These are phyloP conservation scores for Tulasnella sp. DNA, from an alignment of 768 basidiomycete genomes.

Conservation along the genomic window DNA sequence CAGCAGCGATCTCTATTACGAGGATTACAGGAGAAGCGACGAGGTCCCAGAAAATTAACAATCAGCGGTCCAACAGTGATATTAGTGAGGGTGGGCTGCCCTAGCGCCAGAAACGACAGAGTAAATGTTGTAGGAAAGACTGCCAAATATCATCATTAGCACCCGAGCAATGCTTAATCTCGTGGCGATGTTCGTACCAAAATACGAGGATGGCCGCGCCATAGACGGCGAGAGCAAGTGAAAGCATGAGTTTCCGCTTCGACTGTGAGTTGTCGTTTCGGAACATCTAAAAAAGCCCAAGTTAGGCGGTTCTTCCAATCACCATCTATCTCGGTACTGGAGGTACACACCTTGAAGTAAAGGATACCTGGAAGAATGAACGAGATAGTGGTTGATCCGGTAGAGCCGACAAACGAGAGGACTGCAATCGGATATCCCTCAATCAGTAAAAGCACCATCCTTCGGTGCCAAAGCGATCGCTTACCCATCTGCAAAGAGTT, in stretches of 20 bases:
- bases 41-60: not conserved
- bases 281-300: conserved; percentile 53
- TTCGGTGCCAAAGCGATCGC: conserved; percentile 35
- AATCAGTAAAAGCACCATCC: not conserved
- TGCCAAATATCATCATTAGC: not conserved
- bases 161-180: not conserved
- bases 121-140: conserved; percentile 27
- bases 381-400: conserved; percentile 93
- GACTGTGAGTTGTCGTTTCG: conserved; percentile 58
- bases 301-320: not conserved
- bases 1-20: not conserved
- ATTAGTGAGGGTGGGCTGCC: not conserved
- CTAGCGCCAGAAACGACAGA: not conserved
- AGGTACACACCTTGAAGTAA: conserved; percentile 76
- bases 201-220: conserved; percentile 78
- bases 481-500: conserved; percentile 72
- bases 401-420: conserved; percentile 92
- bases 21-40: not conserved
- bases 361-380: conserved; percentile 93
- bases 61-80: not conserved
- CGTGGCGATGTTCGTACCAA: conserved; percentile 52
- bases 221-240: conserved; percentile 67
- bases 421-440: conserved; percentile 47
- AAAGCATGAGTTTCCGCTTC: conserved; percentile 54
- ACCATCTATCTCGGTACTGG: not conserved